A percentile compares a stretch with the other conserved stretches of the same genome.
Conservation (phyloP, 352 stramenopile genomes). For the Globisporangium solare region DNA sequence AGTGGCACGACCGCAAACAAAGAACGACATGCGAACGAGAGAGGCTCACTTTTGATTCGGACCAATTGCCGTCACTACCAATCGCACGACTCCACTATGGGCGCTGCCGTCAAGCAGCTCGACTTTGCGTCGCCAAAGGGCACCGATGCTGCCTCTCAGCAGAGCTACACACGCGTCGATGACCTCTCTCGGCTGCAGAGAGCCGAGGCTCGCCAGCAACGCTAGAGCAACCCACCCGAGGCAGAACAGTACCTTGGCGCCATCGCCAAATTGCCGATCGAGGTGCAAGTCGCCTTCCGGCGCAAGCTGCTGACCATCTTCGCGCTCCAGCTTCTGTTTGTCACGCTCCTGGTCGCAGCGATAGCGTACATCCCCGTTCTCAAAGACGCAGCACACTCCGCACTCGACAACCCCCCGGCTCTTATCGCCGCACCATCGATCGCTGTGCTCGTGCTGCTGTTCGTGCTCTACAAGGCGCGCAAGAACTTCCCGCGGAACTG, state of each 20-base stretch:
- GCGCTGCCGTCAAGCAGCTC: not conserved
- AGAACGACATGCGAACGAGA: too few relatives aligned
- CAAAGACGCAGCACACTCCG: not conserved
- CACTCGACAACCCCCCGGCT: not conserved
- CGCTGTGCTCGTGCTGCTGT: slow-evolving; percentile 1
- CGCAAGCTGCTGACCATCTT: not conserved
- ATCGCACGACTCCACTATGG: not conserved
- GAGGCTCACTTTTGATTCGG: too few relatives aligned
- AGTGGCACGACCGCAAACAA: too few relatives aligned
- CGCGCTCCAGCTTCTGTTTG: slow-evolving; percentile 7
- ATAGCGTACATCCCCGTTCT: not conserved
- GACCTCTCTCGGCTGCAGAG: not conserved
- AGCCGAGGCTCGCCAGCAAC: not conserved
- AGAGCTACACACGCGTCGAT: not conserved
- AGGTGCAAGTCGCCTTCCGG: not conserved
- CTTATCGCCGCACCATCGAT: not conserved
- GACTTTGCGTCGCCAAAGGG: not conserved
- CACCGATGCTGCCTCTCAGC: not conserved
- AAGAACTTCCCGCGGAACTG: slow-evolving; percentile 13
- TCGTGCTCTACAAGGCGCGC: slow-evolving; percentile 1
- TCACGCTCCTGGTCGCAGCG: not conserved
- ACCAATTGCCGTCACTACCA: too few relatives aligned
- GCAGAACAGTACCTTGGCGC: not conserved
- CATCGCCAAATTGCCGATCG: not conserved
- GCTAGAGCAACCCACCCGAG: not conserved